Base-by-base conservation (phyloP, 768 basidiomycete species). In the Russula earlei region DNA sequence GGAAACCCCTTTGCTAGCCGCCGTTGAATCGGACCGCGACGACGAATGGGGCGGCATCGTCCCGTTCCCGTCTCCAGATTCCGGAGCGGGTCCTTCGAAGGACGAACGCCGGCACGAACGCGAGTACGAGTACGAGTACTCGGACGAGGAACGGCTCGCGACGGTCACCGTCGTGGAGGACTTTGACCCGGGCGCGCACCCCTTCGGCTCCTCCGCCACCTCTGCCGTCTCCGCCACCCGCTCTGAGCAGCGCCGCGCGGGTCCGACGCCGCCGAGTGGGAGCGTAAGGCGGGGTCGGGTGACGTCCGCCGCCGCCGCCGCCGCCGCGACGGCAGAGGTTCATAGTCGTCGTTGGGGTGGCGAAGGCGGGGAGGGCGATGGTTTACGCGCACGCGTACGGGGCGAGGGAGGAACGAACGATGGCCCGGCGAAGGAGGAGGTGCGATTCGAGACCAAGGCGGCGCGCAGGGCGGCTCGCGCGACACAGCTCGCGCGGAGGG, bases 161-260 rank as follows among this genome's bases (percentile, higher is more conserved):
- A 91, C 87, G 17, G 92, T 96, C 43, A 93, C 91, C 15, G 83
- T 96, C 48, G 83, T 90, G 14, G 90, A 96, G 67, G 91, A 96
- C 67, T 90, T 95, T 67, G 90, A 94, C 67, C 82, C 87, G 20
- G 77, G 80, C 63, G 69, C 74, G 42, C 69, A 84, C 66, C 74
- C 79, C 31, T 77, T 82, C 60, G 82, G 75, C 65, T 63, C 41
- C 11, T 14, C 24, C 14, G 12, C 0, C 12, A 11, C 19, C 19
- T 5, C 10, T 10, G 29, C 10, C 29, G 29, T 31, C 29, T 31
- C 1, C n/a, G n/a, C n/a, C n/a, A n/a, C n/a, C 6, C 6, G 19
- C 4, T 12, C 38, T 15, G 55, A 54, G 12, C 55, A 52, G 25
- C n/a, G n/a, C 3, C 19, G 15, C 1, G 14, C 34, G n/a, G 59